Conservation (phyloP, 495 filamentous ascomycete genomes). For the Aspergillus campestris region DNA sequence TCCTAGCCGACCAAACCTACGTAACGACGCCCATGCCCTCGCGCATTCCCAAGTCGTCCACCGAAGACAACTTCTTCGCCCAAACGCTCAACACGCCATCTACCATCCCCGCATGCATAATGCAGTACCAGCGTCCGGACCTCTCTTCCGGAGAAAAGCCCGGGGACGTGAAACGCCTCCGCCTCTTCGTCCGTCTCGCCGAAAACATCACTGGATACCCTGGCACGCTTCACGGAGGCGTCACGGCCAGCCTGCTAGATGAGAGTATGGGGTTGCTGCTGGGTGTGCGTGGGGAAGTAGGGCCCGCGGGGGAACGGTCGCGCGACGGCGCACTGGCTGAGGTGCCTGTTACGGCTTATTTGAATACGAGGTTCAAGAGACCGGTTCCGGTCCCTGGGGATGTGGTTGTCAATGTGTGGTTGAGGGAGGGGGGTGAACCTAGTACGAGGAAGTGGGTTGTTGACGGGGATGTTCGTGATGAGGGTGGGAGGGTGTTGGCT, state of each 20-base stretch:
- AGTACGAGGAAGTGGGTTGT: constrained; percentile 37
- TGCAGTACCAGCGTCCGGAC: constrained; percentile 13
- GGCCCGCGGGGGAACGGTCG: too few relatives aligned
- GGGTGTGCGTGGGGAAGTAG: not conserved
- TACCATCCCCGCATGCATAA: constrained; percentile 43
- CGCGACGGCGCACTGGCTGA: not conserved
- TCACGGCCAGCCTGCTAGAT: constrained; percentile 44
- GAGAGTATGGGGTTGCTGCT: constrained; percentile 45
- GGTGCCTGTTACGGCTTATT: constrained; percentile 43
- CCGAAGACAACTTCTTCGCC: constrained; percentile 48
- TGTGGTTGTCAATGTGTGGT: constrained; percentile 39
- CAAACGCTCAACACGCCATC: constrained; percentile 43
- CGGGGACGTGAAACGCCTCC: constrained; percentile 7
- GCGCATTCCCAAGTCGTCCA: constrained; percentile 31
- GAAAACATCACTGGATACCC: constrained; percentile 47
- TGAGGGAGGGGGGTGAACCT: constrained; percentile 21
- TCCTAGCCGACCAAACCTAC: constrained; percentile 34
- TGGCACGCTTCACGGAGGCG: constrained; percentile 48
- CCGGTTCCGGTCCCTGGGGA: constrained; percentile 47
- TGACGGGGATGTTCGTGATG: constrained; percentile 34
- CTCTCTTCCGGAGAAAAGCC: constrained; percentile 17
- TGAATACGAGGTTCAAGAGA: constrained; percentile 48
- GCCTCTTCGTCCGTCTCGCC: constrained; percentile 24
- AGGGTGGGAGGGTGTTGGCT: constrained; percentile 30
- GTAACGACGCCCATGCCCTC: constrained; percentile 27